A percentile compares a stretch with the other conserved stretches of the same genome.
These are phyloP conservation scores for Cercospora sesami DNA, from an alignment of 2,329 filamentous ascomycete genomes.

Conservation along the genomic window DNA sequence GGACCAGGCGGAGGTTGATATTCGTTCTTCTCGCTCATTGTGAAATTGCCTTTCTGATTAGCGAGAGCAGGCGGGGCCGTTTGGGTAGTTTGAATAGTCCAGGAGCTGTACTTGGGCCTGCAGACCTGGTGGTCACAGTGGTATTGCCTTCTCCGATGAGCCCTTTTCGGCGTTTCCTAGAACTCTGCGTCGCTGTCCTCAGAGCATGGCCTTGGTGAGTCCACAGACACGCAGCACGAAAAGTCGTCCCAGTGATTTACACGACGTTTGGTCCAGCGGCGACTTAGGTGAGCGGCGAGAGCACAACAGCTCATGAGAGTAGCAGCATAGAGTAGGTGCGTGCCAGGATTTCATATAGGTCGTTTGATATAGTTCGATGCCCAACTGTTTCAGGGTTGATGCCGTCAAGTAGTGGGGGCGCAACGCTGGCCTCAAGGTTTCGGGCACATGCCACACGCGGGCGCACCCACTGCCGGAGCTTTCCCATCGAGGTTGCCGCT, in stretches of 20 bases:
- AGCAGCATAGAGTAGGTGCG: neutral
- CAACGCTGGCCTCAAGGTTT: neutral
- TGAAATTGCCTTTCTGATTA: neutral
- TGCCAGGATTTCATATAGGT: neutral
- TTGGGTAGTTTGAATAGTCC: constrained; percentile 15
- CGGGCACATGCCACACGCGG: too few species aligned
- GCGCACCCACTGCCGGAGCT: neutral
- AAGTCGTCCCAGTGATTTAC: constrained; percentile 30
- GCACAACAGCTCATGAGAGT: neutral
- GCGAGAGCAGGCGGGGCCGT: constrained; percentile 19
- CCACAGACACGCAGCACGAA: constrained; percentile 29
- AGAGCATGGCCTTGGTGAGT: constrained; percentile 5
- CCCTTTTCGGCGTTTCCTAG: constrained; percentile 13
- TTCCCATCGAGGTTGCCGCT: neutral
- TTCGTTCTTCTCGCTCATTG: constrained; percentile 17
- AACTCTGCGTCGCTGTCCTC: constrained; percentile 3
- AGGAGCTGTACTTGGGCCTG: constrained; percentile 9
- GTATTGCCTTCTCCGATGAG: constrained; percentile 5
- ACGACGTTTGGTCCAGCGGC: neutral
- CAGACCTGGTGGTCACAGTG: constrained; percentile 4
- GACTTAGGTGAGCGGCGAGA: neutral
- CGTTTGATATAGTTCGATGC: neutral
- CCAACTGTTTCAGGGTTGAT: neutral
- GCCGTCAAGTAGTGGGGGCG: neutral
- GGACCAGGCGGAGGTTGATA: constrained; percentile 26